phyloP scores from a whole-genome alignment of 2,329 filamentous ascomycete species.

The Exophiala xenobiotica region DNA sequence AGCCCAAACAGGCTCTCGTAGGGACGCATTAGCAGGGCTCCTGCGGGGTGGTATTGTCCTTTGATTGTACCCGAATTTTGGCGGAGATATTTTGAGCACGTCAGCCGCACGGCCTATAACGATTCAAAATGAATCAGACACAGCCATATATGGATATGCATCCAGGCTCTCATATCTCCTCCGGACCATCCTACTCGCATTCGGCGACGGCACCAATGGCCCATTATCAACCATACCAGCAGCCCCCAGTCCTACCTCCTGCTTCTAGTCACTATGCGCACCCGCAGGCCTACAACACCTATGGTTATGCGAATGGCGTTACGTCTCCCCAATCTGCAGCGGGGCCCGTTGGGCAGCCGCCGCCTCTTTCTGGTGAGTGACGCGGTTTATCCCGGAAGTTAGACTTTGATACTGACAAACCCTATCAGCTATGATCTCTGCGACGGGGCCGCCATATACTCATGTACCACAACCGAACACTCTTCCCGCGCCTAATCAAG shows the following conservation, averaged over 20 bases:
- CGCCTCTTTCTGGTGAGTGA: conserved; percentile 58
- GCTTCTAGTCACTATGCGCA: conserved; percentile 67
- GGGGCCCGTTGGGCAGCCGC: conserved; percentile 65
- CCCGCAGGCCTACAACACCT: conserved; percentile 62
- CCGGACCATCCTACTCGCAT: conserved; percentile 72
- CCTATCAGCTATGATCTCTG: conserved; percentile 41
- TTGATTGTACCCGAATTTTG: conserved; percentile 15
- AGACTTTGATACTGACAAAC: conserved; percentile 12
- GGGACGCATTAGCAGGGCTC: conserved; percentile 4
- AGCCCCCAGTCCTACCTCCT: conserved; percentile 72
- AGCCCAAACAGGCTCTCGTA: background rate
- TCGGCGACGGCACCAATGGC: conserved; percentile 72
- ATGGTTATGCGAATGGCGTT: conserved; percentile 73
- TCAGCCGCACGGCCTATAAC: conserved; percentile 1
- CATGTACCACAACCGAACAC: conserved; percentile 25
- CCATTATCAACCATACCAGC: conserved; percentile 74
- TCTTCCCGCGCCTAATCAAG: conserved; percentile 35
- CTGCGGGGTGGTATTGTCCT: conserved; percentile 21
- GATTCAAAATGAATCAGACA: conserved; percentile 72
- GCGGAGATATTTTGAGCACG: conserved; percentile 14
- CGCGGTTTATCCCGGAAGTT: background rate
- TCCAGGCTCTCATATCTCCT: conserved; percentile 68
- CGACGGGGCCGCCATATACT: conserved; percentile 20
- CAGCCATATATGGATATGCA: conserved; percentile 83
- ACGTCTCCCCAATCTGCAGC: conserved; percentile 73